These are phyloP conservation scores for Jatropha podagrica DNA, from an alignment of 441 rosid genomes.

Conservation along the genomic window DNA sequence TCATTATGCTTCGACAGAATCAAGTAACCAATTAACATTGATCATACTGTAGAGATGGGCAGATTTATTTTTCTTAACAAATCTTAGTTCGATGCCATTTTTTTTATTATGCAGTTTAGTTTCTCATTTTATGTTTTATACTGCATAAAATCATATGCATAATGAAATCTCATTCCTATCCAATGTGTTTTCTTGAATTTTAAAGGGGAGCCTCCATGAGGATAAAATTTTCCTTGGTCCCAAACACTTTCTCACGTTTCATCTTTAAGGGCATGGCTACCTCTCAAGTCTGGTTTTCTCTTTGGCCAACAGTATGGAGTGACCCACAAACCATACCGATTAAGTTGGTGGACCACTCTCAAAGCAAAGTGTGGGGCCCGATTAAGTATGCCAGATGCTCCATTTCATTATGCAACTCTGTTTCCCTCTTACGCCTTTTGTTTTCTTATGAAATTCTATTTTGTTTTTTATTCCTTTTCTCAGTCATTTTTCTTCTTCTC, in stretches of 20 bases:
- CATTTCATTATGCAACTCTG: constrained; percentile 13
- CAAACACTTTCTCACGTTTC: neutral
- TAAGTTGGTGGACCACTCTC: constrained; percentile 48
- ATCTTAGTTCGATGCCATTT: no score
- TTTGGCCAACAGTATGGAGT: constrained; percentile 13
- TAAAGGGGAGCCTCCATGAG: neutral
- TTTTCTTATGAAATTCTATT: neutral
- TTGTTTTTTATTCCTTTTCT: constrained; percentile 1
- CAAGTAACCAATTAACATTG: neutral
- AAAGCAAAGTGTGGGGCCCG: constrained; percentile 39
- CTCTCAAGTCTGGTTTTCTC: constrained; percentile 7
- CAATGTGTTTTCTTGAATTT: neutral
- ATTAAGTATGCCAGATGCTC: constrained; percentile 28
- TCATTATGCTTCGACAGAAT: neutral
- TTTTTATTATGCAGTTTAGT: no score
- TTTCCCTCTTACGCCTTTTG: neutral
- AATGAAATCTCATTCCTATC: no score
- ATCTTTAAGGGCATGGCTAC: neutral
- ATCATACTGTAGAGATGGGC: neutral
- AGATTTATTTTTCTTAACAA: neutral
- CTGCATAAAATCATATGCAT: no score
- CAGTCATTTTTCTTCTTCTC: neutral
- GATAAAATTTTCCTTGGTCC: neutral
- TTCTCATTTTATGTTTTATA: no score
- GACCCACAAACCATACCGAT: constrained; percentile 31